Percentiles rank a stretch among this genome's conserved stretches.
These are phyloP conservation scores for Populus hybrid DNA, from an alignment of 441 rosid genomes.

Conservation along the genomic window DNA sequence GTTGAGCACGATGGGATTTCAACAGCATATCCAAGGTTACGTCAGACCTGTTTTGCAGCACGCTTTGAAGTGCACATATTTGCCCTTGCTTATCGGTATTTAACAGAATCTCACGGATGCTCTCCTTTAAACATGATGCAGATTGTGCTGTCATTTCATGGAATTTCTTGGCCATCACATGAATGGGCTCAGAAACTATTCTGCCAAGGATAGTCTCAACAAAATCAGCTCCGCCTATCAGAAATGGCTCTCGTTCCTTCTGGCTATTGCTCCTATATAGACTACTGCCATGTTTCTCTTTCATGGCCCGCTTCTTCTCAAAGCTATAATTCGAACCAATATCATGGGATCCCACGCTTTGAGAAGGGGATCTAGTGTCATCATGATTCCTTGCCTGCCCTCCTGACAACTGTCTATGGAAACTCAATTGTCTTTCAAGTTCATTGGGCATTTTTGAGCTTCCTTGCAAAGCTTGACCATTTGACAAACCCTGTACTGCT, in stretches of 20 bases:
- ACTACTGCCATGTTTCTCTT: conserved; percentile 56
- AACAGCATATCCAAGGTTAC: conserved; percentile 55
- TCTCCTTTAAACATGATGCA: conserved; percentile 58
- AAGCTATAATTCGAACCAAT: conserved; percentile 54
- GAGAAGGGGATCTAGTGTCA: conserved; percentile 64
- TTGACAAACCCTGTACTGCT: conserved; percentile 42
- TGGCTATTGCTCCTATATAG: conserved; percentile 58
- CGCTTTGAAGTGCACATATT: conserved; percentile 48
- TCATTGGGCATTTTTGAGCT: conserved; percentile 57
- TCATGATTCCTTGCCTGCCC: conserved; percentile 26
- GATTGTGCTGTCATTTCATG: conserved; percentile 76
- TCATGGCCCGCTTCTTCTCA: conserved; percentile 54
- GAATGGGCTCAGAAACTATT: conserved; percentile 73
- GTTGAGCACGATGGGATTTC: conserved; percentile 71
- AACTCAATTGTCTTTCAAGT: conserved; percentile 67
- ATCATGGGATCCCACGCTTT: conserved; percentile 56
- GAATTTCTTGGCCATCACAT: conserved; percentile 73
- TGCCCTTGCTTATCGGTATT: conserved; percentile 57
- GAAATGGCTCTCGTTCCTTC: conserved; percentile 46
- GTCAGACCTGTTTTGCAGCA: conserved; percentile 63
- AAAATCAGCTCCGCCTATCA: conserved; percentile 67
- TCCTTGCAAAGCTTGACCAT: conserved; percentile 49
- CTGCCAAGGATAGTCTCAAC: conserved; percentile 57
- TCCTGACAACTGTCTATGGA: conserved; percentile 44
- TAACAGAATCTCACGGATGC: conserved; percentile 65